These are phyloP conservation scores for Trypanosoma congolense DNA, from an alignment of 208 protist genomes.

Conservation along the genomic window DNA sequence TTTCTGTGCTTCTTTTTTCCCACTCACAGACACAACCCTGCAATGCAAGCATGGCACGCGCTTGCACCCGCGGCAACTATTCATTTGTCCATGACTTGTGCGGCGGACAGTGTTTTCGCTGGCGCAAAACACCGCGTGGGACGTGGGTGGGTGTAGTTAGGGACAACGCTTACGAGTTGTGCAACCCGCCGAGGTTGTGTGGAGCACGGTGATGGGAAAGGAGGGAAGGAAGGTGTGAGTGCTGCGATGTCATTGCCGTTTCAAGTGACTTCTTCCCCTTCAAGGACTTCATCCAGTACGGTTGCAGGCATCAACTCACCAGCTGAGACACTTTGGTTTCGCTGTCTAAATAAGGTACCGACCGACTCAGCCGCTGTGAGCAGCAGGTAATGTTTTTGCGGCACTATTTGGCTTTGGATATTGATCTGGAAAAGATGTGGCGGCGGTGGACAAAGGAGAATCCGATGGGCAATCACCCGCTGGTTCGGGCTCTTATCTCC, in stretches of 20 bases:
- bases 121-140: conserved; percentile 33
- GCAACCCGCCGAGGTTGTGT: not conserved
- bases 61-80: conserved; percentile 32
- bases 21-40: not conserved
- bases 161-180: conserved; percentile 45
- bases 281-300: not conserved
- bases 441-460: conserved; percentile 46
- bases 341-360: conserved; percentile 16
- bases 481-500: conserved; percentile 31
- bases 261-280: too few relatives aligned
- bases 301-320: not conserved
- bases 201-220: not conserved
- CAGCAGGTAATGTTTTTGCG: conserved; percentile 35
- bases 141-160: conserved; percentile 53
- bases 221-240: conserved; percentile 10
- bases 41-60: conserved; percentile 25
- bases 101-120: conserved; percentile 79
- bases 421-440: conserved; percentile 54
- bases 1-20: conserved; percentile 3
- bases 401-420: conserved; percentile 62
- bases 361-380: conserved; percentile 1
- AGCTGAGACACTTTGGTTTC: conserved; percentile 13
- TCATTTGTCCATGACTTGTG: conserved; percentile 53
- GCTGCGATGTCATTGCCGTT: too few relatives aligned
- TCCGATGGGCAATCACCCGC: conserved; percentile 37